Percentiles rank a stretch among this genome's conserved stretches.
Conservation (phyloP, 805 yeast species). For the Candida endomychidarum region DNA sequence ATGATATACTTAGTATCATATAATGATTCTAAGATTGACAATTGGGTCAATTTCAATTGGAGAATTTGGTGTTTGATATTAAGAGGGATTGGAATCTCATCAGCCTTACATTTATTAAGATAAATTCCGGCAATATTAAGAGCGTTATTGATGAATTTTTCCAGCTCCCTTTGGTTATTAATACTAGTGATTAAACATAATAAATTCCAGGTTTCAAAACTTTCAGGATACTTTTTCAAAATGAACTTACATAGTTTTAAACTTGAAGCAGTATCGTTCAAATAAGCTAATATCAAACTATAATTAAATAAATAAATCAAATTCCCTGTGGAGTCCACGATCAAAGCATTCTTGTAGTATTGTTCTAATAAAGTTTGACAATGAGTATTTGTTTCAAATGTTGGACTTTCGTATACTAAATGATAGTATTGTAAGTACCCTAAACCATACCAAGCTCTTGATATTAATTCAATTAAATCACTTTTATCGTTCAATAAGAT, state of each 20-base stretch:
- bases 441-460: slow-evolving; percentile 38
- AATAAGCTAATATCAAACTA: slow-evolving; percentile 48
- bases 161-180: slow-evolving; percentile 41
- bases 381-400: slow-evolving; percentile 17
- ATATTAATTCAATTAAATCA: slow-evolving; percentile 26
- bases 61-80: slow-evolving; percentile 49
- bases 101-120: slow-evolving; percentile 27
- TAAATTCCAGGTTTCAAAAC: slow-evolving; percentile 66
- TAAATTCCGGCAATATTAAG: slow-evolving; percentile 42
- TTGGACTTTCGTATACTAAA: slow-evolving; percentile 26
- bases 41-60: slow-evolving; percentile 72
- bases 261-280: slow-evolving; percentile 43
- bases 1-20: slow-evolving; percentile 58
- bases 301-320: slow-evolving; percentile 37
- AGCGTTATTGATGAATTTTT: slow-evolving; percentile 55
- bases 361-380: slow-evolving; percentile 19
- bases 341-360: slow-evolving; percentile 36
- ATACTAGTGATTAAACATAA: slow-evolving; percentile 58
- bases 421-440: slow-evolving; percentile 32
- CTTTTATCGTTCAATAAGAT: slow-evolving; percentile 27
- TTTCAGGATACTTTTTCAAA: slow-evolving; percentile 51
- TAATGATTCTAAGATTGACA: slow-evolving; percentile 64
- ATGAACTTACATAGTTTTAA: slow-evolving; percentile 48
- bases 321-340: slow-evolving; percentile 37
- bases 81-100: slow-evolving; percentile 23